Base-by-base conservation (phyloP, 1,284 basidiomycete genomes). In the Pulveroboletus sp. region DNA sequence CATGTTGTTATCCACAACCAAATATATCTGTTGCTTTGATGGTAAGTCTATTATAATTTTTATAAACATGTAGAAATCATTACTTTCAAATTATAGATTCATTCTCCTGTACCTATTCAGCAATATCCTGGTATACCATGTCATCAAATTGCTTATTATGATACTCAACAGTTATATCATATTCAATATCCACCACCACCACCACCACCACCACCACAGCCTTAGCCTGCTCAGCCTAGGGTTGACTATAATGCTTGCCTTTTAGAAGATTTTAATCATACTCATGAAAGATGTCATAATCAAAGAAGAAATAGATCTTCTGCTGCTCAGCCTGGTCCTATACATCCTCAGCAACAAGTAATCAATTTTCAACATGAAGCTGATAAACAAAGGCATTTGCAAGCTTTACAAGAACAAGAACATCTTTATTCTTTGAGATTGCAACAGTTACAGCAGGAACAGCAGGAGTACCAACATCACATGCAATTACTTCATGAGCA, bases 121-220 rank as follows among this genome's bases (percentile, higher is more conserved):
- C 56, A 58, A 45, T 58, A 52, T 52, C 38, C 56, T 58, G 47
- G 15, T 4, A 43, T 51, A 8, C n/a, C 49, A 1, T 3, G 8
- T 1, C 22, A 35, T 43, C 40, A 42, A 10, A 8, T 35, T 35
- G 6, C 33, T 35, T 18, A n/a, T n/a, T n/a, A n/a, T n/a, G n/a
- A n/a, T n/a, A n/a, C n/a, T n/a, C n/a, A n/a, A n/a, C n/a, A n/a
- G n/a, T n/a, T n/a, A n/a, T n/a, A n/a, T n/a, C n/a, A n/a, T n/a
- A n/a, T n/a, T n/a, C n/a, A n/a, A n/a, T n/a, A 35, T 35, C 15
- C 18, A 17, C 33, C 33, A 35, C 17, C 17, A 17, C 33, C 33
- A 35, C 17, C 5, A 15, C 17, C 33, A 6, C 15, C 33, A 17
- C 33, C 17, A 35, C 15, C 18, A 2, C 15, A n/a, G n/a, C n/a